phyloP scores from a whole-genome alignment of 305 asterid species.

The Petunia hybrid region DNA sequence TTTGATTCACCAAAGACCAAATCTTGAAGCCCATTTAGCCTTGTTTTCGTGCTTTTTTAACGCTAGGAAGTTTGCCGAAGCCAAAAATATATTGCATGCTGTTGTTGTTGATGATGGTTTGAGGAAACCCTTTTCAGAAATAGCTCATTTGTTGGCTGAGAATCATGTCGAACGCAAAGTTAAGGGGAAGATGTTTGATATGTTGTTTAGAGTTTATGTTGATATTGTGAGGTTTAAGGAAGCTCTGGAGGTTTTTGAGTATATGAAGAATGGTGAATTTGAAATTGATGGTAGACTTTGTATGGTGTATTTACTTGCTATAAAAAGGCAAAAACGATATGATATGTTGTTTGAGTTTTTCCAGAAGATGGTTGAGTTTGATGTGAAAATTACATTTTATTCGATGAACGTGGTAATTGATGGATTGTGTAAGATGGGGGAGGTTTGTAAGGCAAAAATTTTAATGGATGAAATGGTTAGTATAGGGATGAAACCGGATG shows the following conservation, averaged over 20 bases:
- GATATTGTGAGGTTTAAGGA: slow-evolving; percentile 58
- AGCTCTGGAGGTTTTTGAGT: slow-evolving; percentile 71
- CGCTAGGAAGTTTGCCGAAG: slow-evolving; percentile 60
- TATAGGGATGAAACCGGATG: slow-evolving; percentile 67
- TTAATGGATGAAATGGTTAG: slow-evolving; percentile 56
- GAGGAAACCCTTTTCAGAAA: slow-evolving; percentile 49
- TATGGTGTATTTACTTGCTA: slow-evolving; percentile 70
- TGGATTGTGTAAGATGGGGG: slow-evolving; percentile 64
- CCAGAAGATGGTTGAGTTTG: slow-evolving; percentile 63
- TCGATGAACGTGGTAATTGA: slow-evolving; percentile 70
- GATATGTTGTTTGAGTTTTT: slow-evolving; percentile 58
- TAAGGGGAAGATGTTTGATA: slow-evolving; percentile 61
- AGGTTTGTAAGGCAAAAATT: slow-evolving; percentile 56
- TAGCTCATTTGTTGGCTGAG: slow-evolving; percentile 51
- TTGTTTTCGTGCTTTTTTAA: slow-evolving; percentile 59
- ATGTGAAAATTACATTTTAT: slow-evolving; percentile 66
- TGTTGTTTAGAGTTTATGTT: slow-evolving; percentile 78
- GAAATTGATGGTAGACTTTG: slow-evolving; percentile 78
- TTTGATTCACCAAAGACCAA: slow-evolving; percentile 44
- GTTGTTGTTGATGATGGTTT: slow-evolving; percentile 56
- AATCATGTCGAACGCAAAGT: slow-evolving; percentile 39
- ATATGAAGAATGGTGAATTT: slow-evolving; percentile 57
- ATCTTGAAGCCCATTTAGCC: slow-evolving; percentile 59
- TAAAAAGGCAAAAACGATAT: slow-evolving; percentile 53
- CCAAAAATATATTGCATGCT: slow-evolving; percentile 54